A percentile compares a stretch with the other conserved stretches of the same genome.
These are phyloP conservation scores for Spirogloea muscicola DNA, from an alignment of 139 green algal genomes.

Conservation along the genomic window DNA sequence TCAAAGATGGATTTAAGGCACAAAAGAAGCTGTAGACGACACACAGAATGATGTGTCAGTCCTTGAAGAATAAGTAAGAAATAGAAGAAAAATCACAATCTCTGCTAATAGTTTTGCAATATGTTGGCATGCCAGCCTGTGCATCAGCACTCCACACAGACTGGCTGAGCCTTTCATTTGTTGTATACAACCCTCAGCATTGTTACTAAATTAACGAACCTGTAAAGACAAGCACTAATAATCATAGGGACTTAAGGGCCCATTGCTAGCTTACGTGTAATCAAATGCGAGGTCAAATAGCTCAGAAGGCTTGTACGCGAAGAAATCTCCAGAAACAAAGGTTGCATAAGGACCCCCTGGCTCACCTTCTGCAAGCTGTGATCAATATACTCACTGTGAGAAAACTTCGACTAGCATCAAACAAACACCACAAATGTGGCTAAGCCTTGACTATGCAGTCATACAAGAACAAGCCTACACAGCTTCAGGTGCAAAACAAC, in stretches of 20 bases:
- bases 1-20: slow-evolving; percentile 8
- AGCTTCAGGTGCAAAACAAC: no score
- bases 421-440: no score
- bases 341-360: background rate
- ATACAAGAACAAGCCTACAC: no score
- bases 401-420: no score
- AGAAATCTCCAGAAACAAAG: slow-evolving; percentile 29
- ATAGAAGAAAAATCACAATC: background rate
- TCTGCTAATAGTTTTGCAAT: background rate
- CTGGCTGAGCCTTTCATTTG: background rate
- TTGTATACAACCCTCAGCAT: background rate
- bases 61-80: background rate
- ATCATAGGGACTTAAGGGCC: no score
- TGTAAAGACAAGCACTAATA: slow-evolving; percentile 4
- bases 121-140: no score
- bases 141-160: no score
- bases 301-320: slow-evolving; percentile 1
- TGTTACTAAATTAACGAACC: background rate
- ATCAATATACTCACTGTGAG: no score
- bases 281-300: slow-evolving; percentile 39
- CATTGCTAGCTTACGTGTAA: slow-evolving; percentile 40
- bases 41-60: background rate
- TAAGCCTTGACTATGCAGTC: no score
- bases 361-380: slow-evolving; percentile 5
- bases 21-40: slow-evolving; percentile 35